Conservation (phyloP, 768 basidiomycete genomes). For the Boletus patriciae region DNA sequence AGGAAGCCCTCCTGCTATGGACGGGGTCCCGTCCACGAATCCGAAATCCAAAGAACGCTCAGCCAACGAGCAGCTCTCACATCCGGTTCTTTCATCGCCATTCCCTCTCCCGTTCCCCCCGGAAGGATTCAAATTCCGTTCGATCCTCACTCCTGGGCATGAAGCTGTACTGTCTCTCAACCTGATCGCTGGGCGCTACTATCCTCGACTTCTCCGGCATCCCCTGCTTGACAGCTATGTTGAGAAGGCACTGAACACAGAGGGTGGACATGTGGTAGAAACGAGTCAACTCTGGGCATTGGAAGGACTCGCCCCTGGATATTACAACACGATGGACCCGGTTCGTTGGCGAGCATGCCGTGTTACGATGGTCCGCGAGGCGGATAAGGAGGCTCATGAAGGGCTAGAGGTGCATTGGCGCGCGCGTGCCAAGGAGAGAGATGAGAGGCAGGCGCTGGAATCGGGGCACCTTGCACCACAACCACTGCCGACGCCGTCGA, state of each 20-base stretch:
- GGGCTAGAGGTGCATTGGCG: conserved; percentile 44
- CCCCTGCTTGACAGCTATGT: conserved; percentile 52
- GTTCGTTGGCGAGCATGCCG: conserved; percentile 52
- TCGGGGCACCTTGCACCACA: conserved; percentile 16
- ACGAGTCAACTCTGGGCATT: conserved; percentile 64
- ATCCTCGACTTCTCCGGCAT: conserved; percentile 67
- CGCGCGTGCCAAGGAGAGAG: conserved; percentile 32
- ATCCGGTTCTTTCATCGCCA: conserved; percentile 32
- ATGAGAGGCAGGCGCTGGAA: conserved; percentile 21
- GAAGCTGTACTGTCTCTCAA: conserved; percentile 70
- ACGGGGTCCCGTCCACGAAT: conserved; percentile 11
- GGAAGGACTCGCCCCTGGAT: conserved; percentile 68
- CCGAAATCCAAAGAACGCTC: conserved; percentile 18
- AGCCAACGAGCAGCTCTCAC: conserved; percentile 37
- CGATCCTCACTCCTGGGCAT: conserved; percentile 57
- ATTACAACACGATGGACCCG: conserved; percentile 71
- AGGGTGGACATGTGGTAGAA: conserved; percentile 39
- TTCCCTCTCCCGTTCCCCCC: conserved; percentile 63
- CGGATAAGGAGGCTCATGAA: conserved; percentile 47
- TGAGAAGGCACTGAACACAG: conserved; percentile 38
- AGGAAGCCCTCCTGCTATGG: conserved; percentile 19
- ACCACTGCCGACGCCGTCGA: neutral
- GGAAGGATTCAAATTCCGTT: conserved; percentile 65
- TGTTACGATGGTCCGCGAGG: conserved; percentile 60
- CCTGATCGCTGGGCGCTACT: conserved; percentile 78